Percentiles rank a stretch among this genome's conserved stretches.
Evolutionary conservation across 768 basidiomycete species (phyloP).

Genomic region (Lentinus brumalis): DNA sequence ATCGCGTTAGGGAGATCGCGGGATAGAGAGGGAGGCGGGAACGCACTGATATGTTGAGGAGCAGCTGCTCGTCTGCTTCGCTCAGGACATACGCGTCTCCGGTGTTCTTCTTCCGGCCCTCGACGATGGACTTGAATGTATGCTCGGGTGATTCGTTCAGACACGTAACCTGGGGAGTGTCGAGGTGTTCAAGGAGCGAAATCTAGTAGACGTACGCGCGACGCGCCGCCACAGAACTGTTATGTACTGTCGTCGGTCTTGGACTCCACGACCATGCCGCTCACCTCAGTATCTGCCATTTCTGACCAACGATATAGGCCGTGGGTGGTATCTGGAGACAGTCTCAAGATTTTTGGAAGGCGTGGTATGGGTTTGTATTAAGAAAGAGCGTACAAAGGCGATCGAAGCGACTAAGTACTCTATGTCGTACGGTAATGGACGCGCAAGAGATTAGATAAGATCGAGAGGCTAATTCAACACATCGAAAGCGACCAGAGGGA

Average conservation of each 20-base stretch:
- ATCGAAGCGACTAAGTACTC: conserved; percentile 3
- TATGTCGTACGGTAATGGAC: conserved; percentile 8
- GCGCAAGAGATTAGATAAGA: conserved; percentile 28
- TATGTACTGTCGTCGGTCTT: background rate
- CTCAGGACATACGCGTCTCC: conserved; percentile 49
- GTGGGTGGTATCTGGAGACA: background rate
- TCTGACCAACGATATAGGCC: background rate
- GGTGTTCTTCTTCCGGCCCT: conserved; percentile 47
- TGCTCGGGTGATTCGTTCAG: conserved; percentile 64
- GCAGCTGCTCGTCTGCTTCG: conserved; percentile 39
- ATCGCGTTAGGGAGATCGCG: background rate
- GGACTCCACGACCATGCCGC: background rate
- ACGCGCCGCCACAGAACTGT: background rate
- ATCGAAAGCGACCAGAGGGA: background rate
- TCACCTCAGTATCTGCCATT: conserved; percentile 24
- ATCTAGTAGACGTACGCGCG: conserved; percentile 33
- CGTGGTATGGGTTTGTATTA: conserved; percentile 11
- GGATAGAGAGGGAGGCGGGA: background rate
- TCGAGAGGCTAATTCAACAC: conserved; percentile 3
- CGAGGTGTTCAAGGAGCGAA: conserved; percentile 60
- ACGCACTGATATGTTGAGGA: conserved; percentile 67
- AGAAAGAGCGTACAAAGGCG: conserved; percentile 18
- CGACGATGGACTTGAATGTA: conserved; percentile 54
- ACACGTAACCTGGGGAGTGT: conserved; percentile 62
- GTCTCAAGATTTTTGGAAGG: background rate